Evolutionary conservation across 2,329 filamentous ascomycete species (phyloP).

Genomic region (Penicillium polonicum): DNA sequence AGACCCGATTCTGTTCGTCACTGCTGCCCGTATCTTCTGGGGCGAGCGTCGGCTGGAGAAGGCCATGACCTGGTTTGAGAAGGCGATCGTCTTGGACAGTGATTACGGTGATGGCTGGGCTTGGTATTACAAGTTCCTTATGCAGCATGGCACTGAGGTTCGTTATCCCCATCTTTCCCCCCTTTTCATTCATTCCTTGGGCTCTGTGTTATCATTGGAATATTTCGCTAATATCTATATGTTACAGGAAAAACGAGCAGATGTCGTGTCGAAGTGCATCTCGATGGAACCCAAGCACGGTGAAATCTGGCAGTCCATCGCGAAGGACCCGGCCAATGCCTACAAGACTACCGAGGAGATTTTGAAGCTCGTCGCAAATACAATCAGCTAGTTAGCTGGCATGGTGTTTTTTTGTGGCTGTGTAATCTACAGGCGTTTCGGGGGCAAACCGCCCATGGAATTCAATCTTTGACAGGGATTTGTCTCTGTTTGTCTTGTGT

Average conservation of each 20-base stretch:
- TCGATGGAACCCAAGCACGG: constrained; percentile 86
- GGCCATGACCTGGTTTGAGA: constrained; percentile 95
- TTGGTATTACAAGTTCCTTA: constrained; percentile 93
- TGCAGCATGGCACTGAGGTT: constrained; percentile 83
- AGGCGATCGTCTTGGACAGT: constrained; percentile 81
- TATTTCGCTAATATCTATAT: constrained; percentile 3
- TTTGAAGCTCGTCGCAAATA: constrained; percentile 70
- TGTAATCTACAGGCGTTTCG: constrained; percentile 8
- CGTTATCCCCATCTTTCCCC: constrained; percentile 23
- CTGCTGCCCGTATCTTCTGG: constrained; percentile 95
- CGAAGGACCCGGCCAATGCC: constrained; percentile 83
- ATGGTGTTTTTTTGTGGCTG: constrained; percentile 9
- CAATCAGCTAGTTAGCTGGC: constrained; percentile 24
- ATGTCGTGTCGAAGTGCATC: constrained; percentile 78
- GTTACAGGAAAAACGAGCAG: constrained; percentile 72
- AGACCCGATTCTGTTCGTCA: constrained; percentile 83
- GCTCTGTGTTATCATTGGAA: constrained; percentile 8
- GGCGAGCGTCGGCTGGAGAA: constrained; percentile 87
- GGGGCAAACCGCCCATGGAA: constrained; percentile 5
- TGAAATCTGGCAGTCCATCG: constrained; percentile 82
- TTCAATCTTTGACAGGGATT: background rate
- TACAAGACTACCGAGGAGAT: constrained; percentile 74
- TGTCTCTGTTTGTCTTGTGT: background rate
- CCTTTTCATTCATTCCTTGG: background rate
- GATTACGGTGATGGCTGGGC: constrained; percentile 94